phyloP scores from a whole-genome alignment of 441 rosid genomes.

The Populus trichocarpa region DNA sequence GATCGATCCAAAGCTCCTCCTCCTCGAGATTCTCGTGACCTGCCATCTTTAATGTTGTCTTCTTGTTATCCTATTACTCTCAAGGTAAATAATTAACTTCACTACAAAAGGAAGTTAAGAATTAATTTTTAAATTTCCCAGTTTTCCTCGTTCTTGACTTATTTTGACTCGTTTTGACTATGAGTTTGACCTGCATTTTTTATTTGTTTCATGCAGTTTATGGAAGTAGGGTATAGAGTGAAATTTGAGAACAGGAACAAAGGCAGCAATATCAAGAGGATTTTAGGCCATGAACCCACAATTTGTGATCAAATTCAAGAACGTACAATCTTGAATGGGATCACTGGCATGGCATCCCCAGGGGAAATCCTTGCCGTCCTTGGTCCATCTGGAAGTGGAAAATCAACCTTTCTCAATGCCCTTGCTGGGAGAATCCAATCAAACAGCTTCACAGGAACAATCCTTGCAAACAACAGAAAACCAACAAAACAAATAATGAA shows the following conservation, averaged over 20 bases:
- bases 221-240: constrained; percentile 60
- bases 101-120: not conserved
- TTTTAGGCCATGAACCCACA: constrained; percentile 26
- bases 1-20: constrained; percentile 25
- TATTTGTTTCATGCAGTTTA: constrained; percentile 45
- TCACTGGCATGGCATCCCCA: constrained; percentile 79
- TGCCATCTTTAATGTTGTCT: constrained; percentile 42
- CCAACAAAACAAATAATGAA: constrained; percentile 41
- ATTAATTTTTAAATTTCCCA: not conserved
- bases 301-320: constrained; percentile 37
- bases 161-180: constrained; percentile 11
- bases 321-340: constrained; percentile 55
- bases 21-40: constrained; percentile 46
- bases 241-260: constrained; percentile 32
- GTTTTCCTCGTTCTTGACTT: not conserved
- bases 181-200: constrained; percentile 13
- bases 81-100: constrained; percentile 38
- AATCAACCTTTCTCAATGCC: constrained; percentile 76
- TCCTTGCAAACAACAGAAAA: constrained; percentile 54
- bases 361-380: constrained; percentile 91
- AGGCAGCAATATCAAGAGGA: constrained; percentile 31
- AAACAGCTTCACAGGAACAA: constrained; percentile 53
- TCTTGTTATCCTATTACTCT: constrained; percentile 67
- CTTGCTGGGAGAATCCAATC: constrained; percentile 70
- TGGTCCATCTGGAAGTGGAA: constrained; percentile 95